Conservation (phyloP, 192 early-diverging fungal genomes). For the Linnemannia schmuckeri region DNA sequence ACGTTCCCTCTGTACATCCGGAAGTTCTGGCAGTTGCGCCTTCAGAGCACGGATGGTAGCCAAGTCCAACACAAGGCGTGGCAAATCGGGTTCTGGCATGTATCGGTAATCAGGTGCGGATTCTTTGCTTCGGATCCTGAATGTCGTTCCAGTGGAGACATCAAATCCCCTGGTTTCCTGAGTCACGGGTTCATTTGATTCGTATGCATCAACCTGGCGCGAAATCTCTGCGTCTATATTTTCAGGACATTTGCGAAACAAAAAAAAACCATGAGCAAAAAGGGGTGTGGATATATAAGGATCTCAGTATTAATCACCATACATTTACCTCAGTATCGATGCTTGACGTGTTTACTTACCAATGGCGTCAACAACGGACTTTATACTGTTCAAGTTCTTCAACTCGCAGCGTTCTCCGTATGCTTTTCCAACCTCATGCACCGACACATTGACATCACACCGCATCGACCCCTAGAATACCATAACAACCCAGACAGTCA, state of each 20-base stretch:
- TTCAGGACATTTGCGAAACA: not conserved
- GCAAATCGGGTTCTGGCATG: conserved; percentile 88
- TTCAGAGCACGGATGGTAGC: conserved; percentile 47
- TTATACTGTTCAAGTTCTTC: conserved; percentile 86
- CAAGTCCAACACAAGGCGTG: conserved; percentile 61
- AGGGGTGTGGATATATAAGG: not conserved
- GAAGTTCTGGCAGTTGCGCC: conserved; percentile 76
- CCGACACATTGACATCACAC: conserved; percentile 95
- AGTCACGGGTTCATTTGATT: conserved; percentile 63
- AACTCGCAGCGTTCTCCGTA: conserved; percentile 81
- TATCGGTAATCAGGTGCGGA: conserved; percentile 88
- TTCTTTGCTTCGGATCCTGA: conserved; percentile 83
- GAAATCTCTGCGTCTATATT: conserved; percentile 81
- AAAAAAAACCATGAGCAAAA: not conserved
- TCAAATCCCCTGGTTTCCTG: conserved; percentile 91
- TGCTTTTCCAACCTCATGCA: conserved; percentile 65
- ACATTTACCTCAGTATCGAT: not conserved
- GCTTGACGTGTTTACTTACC: conserved; percentile 48
- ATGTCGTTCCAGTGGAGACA: conserved; percentile 71
- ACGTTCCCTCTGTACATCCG: conserved; percentile 71
- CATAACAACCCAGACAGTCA: not conserved
- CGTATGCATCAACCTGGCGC: conserved; percentile 77
- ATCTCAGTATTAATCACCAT: not conserved
- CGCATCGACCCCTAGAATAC: conserved; percentile 79
- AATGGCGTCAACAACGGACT: conserved; percentile 75